These are phyloP conservation scores for Salix exigua DNA, from an alignment of 345 rosid species.

Conservation along the genomic window DNA sequence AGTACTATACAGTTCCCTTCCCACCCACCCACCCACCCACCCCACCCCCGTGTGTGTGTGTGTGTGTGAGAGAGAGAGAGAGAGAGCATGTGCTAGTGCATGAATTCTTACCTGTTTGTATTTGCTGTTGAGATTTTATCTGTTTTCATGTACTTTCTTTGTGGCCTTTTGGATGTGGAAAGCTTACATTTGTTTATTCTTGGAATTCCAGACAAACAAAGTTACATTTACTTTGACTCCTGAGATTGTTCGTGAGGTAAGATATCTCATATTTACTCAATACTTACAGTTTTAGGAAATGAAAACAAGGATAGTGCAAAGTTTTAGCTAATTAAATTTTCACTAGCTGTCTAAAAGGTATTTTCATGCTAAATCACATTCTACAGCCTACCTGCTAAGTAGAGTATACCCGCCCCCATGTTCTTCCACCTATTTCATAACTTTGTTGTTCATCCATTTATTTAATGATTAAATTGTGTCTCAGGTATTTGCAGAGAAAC, in stretches of 20 bases:
- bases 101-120: neutral
- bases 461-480: conserved; percentile 13
- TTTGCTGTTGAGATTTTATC: neutral
- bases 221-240: conserved; percentile 83
- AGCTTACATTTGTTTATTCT: neutral
- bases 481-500: conserved; percentile 97
- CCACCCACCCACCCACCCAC: neutral
- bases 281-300: neutral
- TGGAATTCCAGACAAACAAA: conserved; percentile 72
- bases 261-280: neutral
- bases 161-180: neutral
- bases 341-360: neutral
- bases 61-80: no score
- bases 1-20: conserved; percentile 36
- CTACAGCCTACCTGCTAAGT: neutral
- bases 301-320: neutral
- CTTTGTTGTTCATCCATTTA: conserved; percentile 4
- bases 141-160: neutral
- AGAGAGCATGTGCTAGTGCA: neutral
- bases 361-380: neutral
- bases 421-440: neutral
- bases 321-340: neutral
- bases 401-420: neutral
- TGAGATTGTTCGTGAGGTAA: conserved; percentile 85
- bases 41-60: neutral